Evolutionary conservation across 345 rosid species (phyloP), one percentile per base, ranked within the genome.

Genomic region (Gossypioides kirkii): DNA sequence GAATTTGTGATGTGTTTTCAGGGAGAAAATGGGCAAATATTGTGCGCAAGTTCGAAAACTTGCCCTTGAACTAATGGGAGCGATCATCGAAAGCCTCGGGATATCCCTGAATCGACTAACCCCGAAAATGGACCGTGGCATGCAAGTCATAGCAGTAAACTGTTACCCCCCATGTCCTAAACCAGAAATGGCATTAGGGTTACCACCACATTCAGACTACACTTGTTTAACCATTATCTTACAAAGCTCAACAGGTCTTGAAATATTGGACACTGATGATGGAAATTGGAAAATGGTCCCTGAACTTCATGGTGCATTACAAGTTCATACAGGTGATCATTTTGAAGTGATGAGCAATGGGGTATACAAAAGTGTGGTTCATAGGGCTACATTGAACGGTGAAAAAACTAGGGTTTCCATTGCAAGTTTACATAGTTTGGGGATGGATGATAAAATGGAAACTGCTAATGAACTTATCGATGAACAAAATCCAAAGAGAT

Each of bases 251-350:
- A 71, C 80, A 0, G 94, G 94, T 20, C 90, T 90, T 13, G 85
- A 87, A 61, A 86, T 89, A 75, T 11, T 76, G 23, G 87, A 86
- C 70, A 23, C 67, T 0, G 22, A 42, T 5, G 84, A 83, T 25
- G 76, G 78, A 45, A 56, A 75, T 0, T 92, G 96, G 96, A 76
- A 62, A 46, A 4, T 36, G 5, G 82, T 86, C 69, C 91, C 93
- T 0, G 23, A 76, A n/a, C 43, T 78, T 61, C 68, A 49, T 2
- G 92, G 91, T 2, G 87, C 84, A 14, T 86, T 92, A 17, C 87
- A 86, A 74, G 93, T 90, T 14, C 87, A 84, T 41, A 66, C 87
- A 2, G 93, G 98, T 0, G 92, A 90, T 96, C 98, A 88, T 62
- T 66, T 89, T 7, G 90, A 87, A 77, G 92, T 88, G 1, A 82